Evolutionary conservation across 139 green algal genomes (phyloP).

Genomic region (Picochlorum sp.): DNA sequence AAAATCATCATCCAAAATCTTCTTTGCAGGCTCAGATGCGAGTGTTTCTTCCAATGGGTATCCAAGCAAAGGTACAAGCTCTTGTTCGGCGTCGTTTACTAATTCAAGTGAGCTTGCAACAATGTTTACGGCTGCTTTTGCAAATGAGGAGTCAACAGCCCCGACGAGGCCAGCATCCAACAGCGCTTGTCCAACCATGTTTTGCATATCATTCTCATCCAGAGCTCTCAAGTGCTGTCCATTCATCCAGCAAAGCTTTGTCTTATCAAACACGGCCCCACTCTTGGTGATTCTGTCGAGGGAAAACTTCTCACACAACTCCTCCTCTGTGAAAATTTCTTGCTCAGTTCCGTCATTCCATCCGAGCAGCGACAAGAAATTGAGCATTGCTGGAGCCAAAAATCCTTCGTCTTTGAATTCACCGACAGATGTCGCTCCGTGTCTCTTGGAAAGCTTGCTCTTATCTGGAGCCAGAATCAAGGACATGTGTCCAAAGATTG

Average conservation of each 20-base stretch:
- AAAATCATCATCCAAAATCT: constrained; percentile 63
- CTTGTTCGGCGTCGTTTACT: constrained; percentile 36
- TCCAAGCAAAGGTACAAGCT: constrained; percentile 59
- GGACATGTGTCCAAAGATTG: constrained; percentile 86
- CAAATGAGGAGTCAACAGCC: constrained; percentile 47
- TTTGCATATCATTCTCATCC: constrained; percentile 38
- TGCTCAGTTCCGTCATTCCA: constrained; percentile 99
- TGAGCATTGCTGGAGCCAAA: constrained; percentile 88
- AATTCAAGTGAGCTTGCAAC: constrained; percentile 51
- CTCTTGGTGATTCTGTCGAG: constrained; percentile 94
- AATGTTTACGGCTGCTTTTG: constrained; percentile 34
- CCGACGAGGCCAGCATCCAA: constrained; percentile 49
- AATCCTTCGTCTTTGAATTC: constrained; percentile 90
- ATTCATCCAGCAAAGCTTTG: constrained; percentile 85
- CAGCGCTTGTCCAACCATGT: constrained; percentile 38
- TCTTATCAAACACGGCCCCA: constrained; percentile 90
- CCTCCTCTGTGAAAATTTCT: constrained; percentile 74
- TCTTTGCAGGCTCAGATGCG: constrained; percentile 37
- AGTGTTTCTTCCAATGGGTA: constrained; percentile 86
- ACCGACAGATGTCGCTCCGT: constrained; percentile 93
- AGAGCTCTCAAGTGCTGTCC: constrained; percentile 77
- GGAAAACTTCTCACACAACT: constrained; percentile 58
- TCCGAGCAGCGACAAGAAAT: constrained; percentile 93
- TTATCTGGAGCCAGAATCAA: constrained; percentile 97
- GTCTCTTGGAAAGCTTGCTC: constrained; percentile 94